Percentiles rank a stretch among this genome's conserved stretches.
phyloP scores from a whole-genome alignment of 2,329 filamentous ascomycete genomes.

The Curvularia sp. region DNA sequence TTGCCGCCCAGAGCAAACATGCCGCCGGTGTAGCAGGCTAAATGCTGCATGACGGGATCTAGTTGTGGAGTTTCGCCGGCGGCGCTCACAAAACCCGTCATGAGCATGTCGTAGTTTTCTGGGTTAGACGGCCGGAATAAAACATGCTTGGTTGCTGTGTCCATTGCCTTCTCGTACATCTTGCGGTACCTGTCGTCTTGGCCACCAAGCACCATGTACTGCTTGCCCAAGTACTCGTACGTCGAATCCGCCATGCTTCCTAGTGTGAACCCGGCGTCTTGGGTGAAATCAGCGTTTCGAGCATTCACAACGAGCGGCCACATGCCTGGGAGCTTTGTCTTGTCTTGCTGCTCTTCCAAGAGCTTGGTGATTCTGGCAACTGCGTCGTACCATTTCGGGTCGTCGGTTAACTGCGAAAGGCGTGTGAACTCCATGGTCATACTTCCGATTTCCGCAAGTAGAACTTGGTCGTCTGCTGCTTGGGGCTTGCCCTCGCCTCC shows the following conservation, averaged over 20 bases:
- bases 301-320: slow-evolving; percentile 57
- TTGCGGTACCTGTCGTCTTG: slow-evolving; percentile 55
- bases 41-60: slow-evolving; percentile 62
- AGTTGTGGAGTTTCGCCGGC: slow-evolving; percentile 43
- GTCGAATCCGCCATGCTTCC: slow-evolving; percentile 50
- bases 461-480: slow-evolving; percentile 50
- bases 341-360: slow-evolving; percentile 52
- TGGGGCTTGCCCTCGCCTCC: slow-evolving; percentile 50
- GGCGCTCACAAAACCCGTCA: slow-evolving; percentile 54
- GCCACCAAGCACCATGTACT: slow-evolving; percentile 53
- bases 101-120: slow-evolving; percentile 55
- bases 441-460: slow-evolving; percentile 57
- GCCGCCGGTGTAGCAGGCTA: slow-evolving; percentile 66
- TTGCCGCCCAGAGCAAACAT: slow-evolving; percentile 68
- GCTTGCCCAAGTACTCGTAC: slow-evolving; percentile 51
- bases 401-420: slow-evolving; percentile 54
- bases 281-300: slow-evolving; percentile 50
- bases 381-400: slow-evolving; percentile 57
- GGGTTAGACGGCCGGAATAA: slow-evolving; percentile 60
- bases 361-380: slow-evolving; percentile 53
- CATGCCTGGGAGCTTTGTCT: slow-evolving; percentile 56
- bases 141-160: slow-evolving; percentile 53
- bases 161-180: slow-evolving; percentile 62
- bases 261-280: slow-evolving; percentile 47
- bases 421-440: slow-evolving; percentile 58